Conservation (phyloP, 2,329 filamentous ascomycete species). For the Cercospora sp. region DNA sequence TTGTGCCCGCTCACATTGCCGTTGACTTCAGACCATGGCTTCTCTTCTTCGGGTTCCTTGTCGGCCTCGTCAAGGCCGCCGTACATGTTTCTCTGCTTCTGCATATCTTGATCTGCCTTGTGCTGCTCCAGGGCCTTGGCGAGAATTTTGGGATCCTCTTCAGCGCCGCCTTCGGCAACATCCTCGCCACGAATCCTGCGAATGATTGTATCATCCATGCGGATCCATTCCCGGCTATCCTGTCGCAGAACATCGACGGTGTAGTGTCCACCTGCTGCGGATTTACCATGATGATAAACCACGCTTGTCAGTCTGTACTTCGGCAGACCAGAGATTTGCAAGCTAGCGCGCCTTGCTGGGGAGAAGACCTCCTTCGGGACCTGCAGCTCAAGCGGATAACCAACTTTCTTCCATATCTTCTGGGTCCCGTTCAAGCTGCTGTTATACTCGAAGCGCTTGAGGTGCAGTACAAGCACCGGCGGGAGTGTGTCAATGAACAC, state of each 20-base stretch:
- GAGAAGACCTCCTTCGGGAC: constrained; percentile 89
- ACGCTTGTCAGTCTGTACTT: constrained; percentile 85
- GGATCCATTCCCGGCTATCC: constrained; percentile 93
- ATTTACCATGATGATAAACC: constrained; percentile 97
- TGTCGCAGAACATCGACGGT: constrained; percentile 95
- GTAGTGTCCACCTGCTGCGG: constrained; percentile 93
- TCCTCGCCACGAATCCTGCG: constrained; percentile 82
- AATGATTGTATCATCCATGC: constrained; percentile 90
- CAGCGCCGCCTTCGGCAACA: constrained; percentile 79
- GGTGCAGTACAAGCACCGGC: constrained; percentile 86
- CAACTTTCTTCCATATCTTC: constrained; percentile 98
- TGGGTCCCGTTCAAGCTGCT: constrained; percentile 75
- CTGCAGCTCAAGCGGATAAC: constrained; percentile 91
- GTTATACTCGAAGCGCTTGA: constrained; percentile 97
- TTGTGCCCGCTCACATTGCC: constrained; percentile 50
- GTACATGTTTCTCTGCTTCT: constrained; percentile 66
- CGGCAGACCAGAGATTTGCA: constrained; percentile 58
- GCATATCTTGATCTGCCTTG: constrained; percentile 54
- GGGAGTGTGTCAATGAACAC: constrained; percentile 90
- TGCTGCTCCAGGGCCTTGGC: constrained; percentile 66
- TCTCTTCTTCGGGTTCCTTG: constrained; percentile 62
- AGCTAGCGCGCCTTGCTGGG: constrained; percentile 66
- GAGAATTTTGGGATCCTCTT: constrained; percentile 73
- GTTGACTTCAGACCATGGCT: constrained; percentile 82
- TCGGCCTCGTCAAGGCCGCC: constrained; percentile 67